These are phyloP conservation scores for Chrysoporthe puriensis DNA, from an alignment of 2,329 filamentous ascomycete genomes.

Conservation along the genomic window DNA sequence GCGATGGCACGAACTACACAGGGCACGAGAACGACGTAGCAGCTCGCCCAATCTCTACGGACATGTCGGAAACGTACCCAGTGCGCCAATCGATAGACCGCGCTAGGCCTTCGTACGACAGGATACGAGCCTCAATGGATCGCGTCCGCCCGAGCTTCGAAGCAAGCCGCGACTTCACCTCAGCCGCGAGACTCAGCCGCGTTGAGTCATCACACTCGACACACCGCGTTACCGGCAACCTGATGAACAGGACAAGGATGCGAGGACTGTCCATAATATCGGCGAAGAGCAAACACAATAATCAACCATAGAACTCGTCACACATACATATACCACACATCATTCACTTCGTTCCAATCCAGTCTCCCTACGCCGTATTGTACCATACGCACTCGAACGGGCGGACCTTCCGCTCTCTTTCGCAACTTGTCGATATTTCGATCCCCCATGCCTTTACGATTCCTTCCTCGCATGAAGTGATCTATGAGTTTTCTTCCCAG, in stretches of 20 bases:
- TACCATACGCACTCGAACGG: conserved; percentile 23
- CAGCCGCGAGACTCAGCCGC: conserved; percentile 79
- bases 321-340: background rate
- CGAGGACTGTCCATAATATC: conserved; percentile 37
- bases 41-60: conserved; percentile 28
- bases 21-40: conserved; percentile 61
- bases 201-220: conserved; percentile 74
- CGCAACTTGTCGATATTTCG: conserved; percentile 25
- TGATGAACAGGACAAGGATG: conserved; percentile 33
- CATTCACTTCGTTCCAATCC: conserved; percentile 10
- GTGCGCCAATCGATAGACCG: conserved; percentile 66
- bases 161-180: conserved; percentile 87
- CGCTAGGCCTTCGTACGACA: conserved; percentile 82
- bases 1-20: conserved; percentile 92
- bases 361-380: conserved; percentile 4
- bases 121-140: conserved; percentile 86
- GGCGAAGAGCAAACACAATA: conserved; percentile 33
- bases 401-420: conserved; percentile 13
- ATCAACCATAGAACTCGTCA: conserved; percentile 8
- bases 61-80: conserved; percentile 33
- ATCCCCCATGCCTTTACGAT: conserved; percentile 28
- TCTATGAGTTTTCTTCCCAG: conserved; percentile 23
- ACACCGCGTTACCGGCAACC: conserved; percentile 26
- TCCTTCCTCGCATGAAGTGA: conserved; percentile 25
- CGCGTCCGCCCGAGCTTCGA: conserved; percentile 83